These are phyloP conservation scores for Metschnikowia lochheadii DNA, from an alignment of 805 yeast genomes.

Conservation along the genomic window DNA sequence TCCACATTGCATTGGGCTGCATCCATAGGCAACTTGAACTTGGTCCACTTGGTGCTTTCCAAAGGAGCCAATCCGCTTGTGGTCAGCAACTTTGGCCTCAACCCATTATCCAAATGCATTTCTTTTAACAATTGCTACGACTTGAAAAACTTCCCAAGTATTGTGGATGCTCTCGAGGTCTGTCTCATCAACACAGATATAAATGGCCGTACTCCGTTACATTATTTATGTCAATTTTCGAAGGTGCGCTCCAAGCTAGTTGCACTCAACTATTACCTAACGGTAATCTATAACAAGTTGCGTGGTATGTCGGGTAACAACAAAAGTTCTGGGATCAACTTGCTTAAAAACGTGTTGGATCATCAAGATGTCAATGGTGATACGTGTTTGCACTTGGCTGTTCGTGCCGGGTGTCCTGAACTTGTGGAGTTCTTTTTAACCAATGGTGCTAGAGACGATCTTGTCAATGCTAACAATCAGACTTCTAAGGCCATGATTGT, in stretches of 20 bases:
- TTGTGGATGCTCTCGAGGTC: conserved; percentile 70
- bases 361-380: conserved; percentile 82
- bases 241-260: conserved; percentile 65
- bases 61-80: conserved; percentile 66
- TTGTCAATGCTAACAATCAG: conserved; percentile 40
- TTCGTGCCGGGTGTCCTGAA: conserved; percentile 59
- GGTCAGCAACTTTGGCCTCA: conserved; percentile 66
- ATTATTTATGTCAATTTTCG: conserved; percentile 74
- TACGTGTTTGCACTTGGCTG: conserved; percentile 79
- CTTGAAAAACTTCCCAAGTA: conserved; percentile 70
- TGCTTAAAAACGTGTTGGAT: conserved; percentile 59
- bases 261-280: conserved; percentile 80
- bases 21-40: conserved; percentile 80
- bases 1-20: conserved; percentile 98
- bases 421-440: conserved; percentile 78
- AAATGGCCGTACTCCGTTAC: conserved; percentile 73
- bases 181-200: conserved; percentile 76
- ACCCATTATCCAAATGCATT: conserved; percentile 81
- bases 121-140: conserved; percentile 85
- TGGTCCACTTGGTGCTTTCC: conserved; percentile 69
- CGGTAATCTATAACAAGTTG: conserved; percentile 67
- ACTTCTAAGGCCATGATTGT: conserved; percentile 41
- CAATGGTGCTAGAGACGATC: conserved; percentile 72
- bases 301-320: conserved; percentile 40
- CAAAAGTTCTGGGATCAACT: conserved; percentile 41